Evolutionary conservation across 2,329 filamentous ascomycete species (phyloP), one percentile per base, ranked within the genome.

Genomic region (Aaosphaeria arxii): DNA sequence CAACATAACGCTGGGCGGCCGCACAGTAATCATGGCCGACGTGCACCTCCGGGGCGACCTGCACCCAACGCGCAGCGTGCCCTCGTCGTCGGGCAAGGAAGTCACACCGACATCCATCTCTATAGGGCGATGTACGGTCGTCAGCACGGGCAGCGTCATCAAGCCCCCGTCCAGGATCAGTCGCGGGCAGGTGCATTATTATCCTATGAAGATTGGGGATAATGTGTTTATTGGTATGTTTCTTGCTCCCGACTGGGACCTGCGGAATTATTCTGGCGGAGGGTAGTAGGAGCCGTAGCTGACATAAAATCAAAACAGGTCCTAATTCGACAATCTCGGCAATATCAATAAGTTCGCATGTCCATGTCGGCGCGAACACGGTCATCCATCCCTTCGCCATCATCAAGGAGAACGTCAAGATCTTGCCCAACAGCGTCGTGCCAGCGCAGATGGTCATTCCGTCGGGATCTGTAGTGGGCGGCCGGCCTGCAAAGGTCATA

Each of bases 1-100:
- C 61, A 95, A 97, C 74, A 97, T 99, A 73, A 96, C 96, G 72
- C 87, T 99, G 2, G 94, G 91, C 59, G 94, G 94, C 54, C 95
- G 71, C 73, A 95, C 91, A 1, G 90, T 97, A 53, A 95, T 99
- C 65, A 91, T 96, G 78, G 87, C 91, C 53, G 91, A 96, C 66
- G 92, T 91, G 61, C 91, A 94, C 72, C 90, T 99, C 66, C 87
- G 94, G 42, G 94, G 92, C 40, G 94, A 99, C 66, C 82, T 99
- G 78, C 57, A 72, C 31, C 55, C 70, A 2, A 70, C 67, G 36
- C 64, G 73, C 29, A 66, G 64, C 6, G 71, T 52, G 56, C 71
- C 55, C 43, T 60, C 60, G 29, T 56, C 56, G 39, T 63, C 62
- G 5, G 61, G 63, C 4, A 63, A 63, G 43, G 67, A 69, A 48